phyloP scores from a whole-genome alignment of 495 filamentous ascomycete genomes.

The Aspergillus bertholletiae region DNA sequence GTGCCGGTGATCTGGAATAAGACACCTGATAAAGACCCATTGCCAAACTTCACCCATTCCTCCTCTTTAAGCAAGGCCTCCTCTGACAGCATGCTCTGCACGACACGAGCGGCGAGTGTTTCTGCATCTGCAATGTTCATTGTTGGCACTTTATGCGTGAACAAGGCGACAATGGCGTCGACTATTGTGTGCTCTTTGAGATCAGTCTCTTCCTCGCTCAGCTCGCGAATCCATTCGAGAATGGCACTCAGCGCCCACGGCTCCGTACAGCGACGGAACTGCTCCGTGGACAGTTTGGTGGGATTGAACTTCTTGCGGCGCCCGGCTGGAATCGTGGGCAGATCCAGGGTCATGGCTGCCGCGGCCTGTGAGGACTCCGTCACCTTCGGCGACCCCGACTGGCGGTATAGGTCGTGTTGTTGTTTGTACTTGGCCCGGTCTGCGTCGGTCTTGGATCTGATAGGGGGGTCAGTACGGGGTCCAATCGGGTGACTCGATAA shows the following conservation, averaged over 20 bases:
- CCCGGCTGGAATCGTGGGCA: constrained; percentile 65
- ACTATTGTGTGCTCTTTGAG: constrained; percentile 77
- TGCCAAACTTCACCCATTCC: constrained; percentile 94
- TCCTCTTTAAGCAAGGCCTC: constrained; percentile 83
- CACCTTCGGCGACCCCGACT: constrained; percentile 41
- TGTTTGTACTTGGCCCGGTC: constrained; percentile 60
- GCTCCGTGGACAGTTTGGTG: constrained; percentile 76
- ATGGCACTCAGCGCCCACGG: constrained; percentile 95
- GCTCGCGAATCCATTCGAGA: constrained; percentile 76
- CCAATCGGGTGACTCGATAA: constrained; percentile 76
- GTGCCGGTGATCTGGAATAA: constrained; percentile 89
- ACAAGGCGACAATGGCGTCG: constrained; percentile 83
- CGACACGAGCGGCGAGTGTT: constrained; percentile 72
- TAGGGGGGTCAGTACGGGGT: constrained; percentile 74
- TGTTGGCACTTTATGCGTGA: constrained; percentile 94
- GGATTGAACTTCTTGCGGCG: constrained; percentile 79
- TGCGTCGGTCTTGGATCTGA: constrained; percentile 92
- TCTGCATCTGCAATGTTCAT: constrained; percentile 99
- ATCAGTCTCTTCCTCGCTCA: constrained; percentile 82
- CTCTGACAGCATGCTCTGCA: constrained; percentile 74
- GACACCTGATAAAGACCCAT: constrained; percentile 74
- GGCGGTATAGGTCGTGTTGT: constrained; percentile 53
- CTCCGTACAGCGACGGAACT: constrained; percentile 82
- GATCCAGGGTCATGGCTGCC: constrained; percentile 58
- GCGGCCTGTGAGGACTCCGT: constrained; percentile 36